Base-by-base conservation (phyloP, 163 green algal genomes). In the Coccomyxa subellipsoidea region DNA sequence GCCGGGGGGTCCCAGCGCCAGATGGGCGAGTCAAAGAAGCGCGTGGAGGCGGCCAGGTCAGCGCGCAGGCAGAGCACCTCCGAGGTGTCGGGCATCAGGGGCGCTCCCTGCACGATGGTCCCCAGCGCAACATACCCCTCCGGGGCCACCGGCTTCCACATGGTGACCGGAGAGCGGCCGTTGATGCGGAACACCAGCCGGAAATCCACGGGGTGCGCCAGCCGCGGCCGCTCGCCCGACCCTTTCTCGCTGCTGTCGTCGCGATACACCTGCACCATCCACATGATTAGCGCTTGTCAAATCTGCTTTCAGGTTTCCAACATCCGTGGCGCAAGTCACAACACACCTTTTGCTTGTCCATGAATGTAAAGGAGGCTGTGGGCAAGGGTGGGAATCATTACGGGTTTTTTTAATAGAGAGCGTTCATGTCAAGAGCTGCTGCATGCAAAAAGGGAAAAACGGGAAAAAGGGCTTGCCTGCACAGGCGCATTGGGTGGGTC, bases 91-190 rank as follows among this genome's bases (percentile, higher is more conserved):
- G 90, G 88, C 81, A 90, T 86, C 78, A 92, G 89, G 0, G 92
- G 85, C 39, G 86, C 88, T 18, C 87, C 87, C 76, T 92, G 83
- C 38, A 94, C 90, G 32, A 96, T 86, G 27, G 87, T 92, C 15
- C 94, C 77, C 36, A 92, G 78, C 0, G 91, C 90, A 0, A 83
- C 72, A 83, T 94, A 97, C 25, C 93, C 93, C 0, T 59, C 78
- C 0, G 90, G 92, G n/a, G 93, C 73, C 27, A 96, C 81, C 0
- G 94, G 93, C 81, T 91, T 84, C 94, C 94, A 98, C 37, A 97
- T 79, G 0, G 90, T 94, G 7, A 97, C 83, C 0, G 91, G 85
- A 0, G 79, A 83, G 31, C 25, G 40, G 18, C 88, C 87, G 37
- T 87, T 91, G 81, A 91, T 85, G 10, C 93, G 88, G 90, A 91